Evolutionary conservation across 805 yeast species (phyloP).

Genomic region (Cephaloascus albidus): DNA sequence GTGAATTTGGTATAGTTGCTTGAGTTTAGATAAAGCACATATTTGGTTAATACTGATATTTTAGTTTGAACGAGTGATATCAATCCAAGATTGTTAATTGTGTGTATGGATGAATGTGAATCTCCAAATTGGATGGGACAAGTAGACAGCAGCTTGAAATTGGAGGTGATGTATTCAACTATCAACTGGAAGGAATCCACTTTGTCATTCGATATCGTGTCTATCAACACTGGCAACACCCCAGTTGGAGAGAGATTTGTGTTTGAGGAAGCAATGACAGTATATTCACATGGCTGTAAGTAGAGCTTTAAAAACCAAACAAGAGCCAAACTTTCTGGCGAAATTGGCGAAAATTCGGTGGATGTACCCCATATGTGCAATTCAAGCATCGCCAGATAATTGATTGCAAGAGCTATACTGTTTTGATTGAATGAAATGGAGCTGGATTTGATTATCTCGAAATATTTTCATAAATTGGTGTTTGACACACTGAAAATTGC

Average conservation of each 20-base stretch:
- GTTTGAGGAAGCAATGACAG: constrained; percentile 48
- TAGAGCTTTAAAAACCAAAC: constrained; percentile 27
- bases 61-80: constrained; percentile 30
- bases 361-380: constrained; percentile 49
- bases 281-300: constrained; percentile 10
- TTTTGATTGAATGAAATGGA: too few relatives aligned
- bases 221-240: constrained; percentile 38
- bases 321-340: constrained; percentile 42
- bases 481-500: too few relatives aligned
- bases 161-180: neutral
- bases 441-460: too few relatives aligned
- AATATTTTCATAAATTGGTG: too few relatives aligned
- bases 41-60: constrained; percentile 39
- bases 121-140: too few relatives aligned
- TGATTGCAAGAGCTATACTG: too few relatives aligned
- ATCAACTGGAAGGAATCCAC: constrained; percentile 11
- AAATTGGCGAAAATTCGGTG: constrained; percentile 29
- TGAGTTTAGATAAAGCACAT: constrained; percentile 46
- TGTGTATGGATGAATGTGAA: neutral
- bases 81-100: constrained; percentile 29
- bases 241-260: constrained; percentile 41
- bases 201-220: neutral
- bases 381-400: constrained; percentile 14
- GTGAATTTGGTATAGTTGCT: constrained; percentile 54
- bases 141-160: too few relatives aligned